Base-by-base conservation (phyloP, 306 rosid species). In the Lablab purpureus region DNA sequence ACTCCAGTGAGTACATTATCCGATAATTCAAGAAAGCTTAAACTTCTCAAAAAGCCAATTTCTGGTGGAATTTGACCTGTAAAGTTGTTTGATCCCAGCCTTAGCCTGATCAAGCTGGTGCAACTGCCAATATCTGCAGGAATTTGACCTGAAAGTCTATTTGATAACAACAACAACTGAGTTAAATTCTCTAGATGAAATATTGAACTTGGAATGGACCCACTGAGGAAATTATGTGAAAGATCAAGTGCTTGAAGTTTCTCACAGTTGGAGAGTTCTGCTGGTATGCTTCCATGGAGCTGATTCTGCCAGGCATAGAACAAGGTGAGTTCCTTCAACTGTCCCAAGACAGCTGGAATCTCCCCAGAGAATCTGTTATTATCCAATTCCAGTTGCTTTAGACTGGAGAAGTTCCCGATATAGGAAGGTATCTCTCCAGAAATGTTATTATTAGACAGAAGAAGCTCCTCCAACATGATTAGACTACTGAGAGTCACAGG, bases 221-320 rank as follows among this genome's bases (percentile, higher is more conserved):
- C 67, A 2, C 12, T 14, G 41, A 60, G 67, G 22, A 28, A 28
- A 28, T 60, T 60, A 60, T 28, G 67, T 15, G 67, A 60, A 60
- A 60, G 67, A 60, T 60, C 67, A 60, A 60, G 41, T 14, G 67
- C 67, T 28, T 60, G 67, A 15, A 60, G 67, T 28, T 60, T 60
- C 67, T 28, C 67, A 28, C 67, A 60, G 71, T 80, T 73, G 63
- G 88, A 85, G 32, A 92, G 81, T 81, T 90, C 91, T 18, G 80
- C 8, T 6, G 97, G 94, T 83, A 92, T 85, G 75, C 88, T 88
- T 82, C 97, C 94, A 4, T 73, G 51, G 59, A 92, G 94, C 80
- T 81, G 86, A 81, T 92, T 92, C 84, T 90, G 87, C 97, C 97
- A 92, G 41, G 94, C 97, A 82, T 70, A 90, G 90, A 92, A 88